Percentiles rank a stretch among this genome's conserved stretches.
Conservation (phyloP, 2,329 filamentous ascomycete genomes). For the Sordariomycetes sp. region DNA sequence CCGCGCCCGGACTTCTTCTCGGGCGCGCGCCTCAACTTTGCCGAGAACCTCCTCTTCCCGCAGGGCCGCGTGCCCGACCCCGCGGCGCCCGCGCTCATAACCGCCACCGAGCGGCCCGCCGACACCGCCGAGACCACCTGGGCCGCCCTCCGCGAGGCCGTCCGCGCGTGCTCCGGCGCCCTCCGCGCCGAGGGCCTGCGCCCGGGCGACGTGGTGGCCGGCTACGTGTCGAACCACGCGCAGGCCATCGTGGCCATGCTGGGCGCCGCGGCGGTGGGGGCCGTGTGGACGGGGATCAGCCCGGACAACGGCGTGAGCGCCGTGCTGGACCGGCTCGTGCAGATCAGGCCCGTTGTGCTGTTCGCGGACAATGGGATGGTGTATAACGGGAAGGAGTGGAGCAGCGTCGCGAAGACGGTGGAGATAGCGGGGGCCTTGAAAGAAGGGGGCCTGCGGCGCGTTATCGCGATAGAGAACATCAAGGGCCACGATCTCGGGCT, state of each 20-base stretch:
- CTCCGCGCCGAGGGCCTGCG: conserved; percentile 56
- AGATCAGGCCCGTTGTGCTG: conserved; percentile 73
- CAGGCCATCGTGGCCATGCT: conserved; percentile 85
- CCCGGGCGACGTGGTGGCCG: conserved; percentile 47
- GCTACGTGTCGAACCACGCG: conserved; percentile 81
- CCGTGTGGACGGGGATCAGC: conserved; percentile 86
- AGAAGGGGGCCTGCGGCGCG: conserved; percentile 49
- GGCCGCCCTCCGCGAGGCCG: conserved; percentile 68
- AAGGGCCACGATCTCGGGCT: conserved; percentile 23
- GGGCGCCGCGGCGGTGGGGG: conserved; percentile 70
- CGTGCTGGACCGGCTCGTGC: conserved; percentile 74
- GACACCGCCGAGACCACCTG: conserved; percentile 54
- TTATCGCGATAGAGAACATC: conserved; percentile 58
- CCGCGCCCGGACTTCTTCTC: conserved; percentile 81
- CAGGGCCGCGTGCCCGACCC: conserved; percentile 21
- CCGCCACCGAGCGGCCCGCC: conserved; percentile 60
- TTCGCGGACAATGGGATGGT: conserved; percentile 82
- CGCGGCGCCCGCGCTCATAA: conserved; percentile 53
- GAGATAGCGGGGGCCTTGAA: conserved; percentile 60
- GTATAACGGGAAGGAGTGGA: conserved; percentile 86
- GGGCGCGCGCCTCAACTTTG: conserved; percentile 76
- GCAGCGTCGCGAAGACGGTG: conserved; percentile 67
- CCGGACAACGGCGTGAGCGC: conserved; percentile 88
- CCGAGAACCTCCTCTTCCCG: conserved; percentile 87
- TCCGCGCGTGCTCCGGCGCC: conserved; percentile 61